Percentiles rank a stretch among this genome's conserved stretches.
Evolutionary conservation across 192 early-diverging fungal genomes (phyloP).

Genomic region (Dissophora globulifera): DNA sequence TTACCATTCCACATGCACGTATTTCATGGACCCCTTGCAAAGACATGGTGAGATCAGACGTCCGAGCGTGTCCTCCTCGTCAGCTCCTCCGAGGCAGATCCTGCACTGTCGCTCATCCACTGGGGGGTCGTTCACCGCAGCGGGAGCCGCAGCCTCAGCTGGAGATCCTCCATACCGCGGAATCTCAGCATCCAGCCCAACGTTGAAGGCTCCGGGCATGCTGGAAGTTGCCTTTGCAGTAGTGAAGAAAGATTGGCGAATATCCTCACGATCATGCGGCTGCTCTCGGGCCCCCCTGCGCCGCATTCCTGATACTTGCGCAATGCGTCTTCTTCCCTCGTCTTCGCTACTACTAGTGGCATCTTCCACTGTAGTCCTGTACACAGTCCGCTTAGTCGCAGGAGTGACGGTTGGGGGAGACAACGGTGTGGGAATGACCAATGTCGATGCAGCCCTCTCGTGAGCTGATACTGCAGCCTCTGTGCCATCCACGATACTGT

Average conservation of each 20-base stretch:
- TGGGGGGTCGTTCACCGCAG: constrained; percentile 22
- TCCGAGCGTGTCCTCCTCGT: constrained; percentile 63
- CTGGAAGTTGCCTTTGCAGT: constrained; percentile 5
- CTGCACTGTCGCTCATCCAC: constrained; percentile 63
- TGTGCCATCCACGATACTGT: not conserved
- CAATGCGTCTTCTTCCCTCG: not conserved
- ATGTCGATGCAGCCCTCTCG: not conserved
- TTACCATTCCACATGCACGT: constrained; percentile 61
- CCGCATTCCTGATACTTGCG: not conserved
- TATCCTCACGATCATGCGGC: not conserved
- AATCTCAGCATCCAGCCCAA: constrained; percentile 32
- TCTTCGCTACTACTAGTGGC: constrained; percentile 16
- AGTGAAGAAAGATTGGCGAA: constrained; percentile 8
- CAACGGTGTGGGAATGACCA: not conserved
- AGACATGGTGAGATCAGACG: constrained; percentile 64
- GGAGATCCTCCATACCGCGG: not conserved
- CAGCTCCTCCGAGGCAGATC: constrained; percentile 60
- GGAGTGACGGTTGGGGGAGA: not conserved
- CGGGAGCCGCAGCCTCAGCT: constrained; percentile 4
- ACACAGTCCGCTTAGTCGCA: not conserved
- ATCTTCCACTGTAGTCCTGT: constrained; percentile 46
- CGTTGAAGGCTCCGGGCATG: constrained; percentile 43
- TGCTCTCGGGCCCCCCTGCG: not conserved
- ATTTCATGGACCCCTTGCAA: constrained; percentile 71
- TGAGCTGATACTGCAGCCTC: not conserved